Conservation (phyloP, 176 grass and related monocot genomes). For the Bonia amplexicaulis region DNA sequence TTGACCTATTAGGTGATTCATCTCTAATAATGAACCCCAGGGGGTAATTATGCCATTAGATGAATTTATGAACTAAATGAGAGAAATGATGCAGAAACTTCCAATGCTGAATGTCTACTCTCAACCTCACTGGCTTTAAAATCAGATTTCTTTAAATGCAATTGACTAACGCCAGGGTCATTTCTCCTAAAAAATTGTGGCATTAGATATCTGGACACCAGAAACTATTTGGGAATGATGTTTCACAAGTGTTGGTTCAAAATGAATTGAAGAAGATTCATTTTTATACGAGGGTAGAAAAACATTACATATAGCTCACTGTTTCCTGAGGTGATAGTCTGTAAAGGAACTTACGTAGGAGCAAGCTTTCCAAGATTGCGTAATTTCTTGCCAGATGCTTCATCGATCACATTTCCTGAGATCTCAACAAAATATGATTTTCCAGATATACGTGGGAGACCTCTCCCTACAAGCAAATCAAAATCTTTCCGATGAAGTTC, state of each 20-base stretch:
- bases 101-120: not conserved
- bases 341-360: conserved; percentile 73
- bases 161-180: not conserved
- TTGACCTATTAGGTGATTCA: not conserved
- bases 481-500: conserved; percentile 93
- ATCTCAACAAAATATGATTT: conserved; percentile 74
- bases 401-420: conserved; percentile 67
- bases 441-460: conserved; percentile 49
- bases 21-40: not conserved
- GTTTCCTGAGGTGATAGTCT: not conserved
- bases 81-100: not conserved
- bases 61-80: not conserved
- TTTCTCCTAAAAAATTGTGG: not conserved
- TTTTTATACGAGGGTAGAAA: not conserved
- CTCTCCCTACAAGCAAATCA: conserved; percentile 71
- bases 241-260: not conserved
- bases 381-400: conserved; percentile 45
- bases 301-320: not conserved
- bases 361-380: conserved; percentile 82
- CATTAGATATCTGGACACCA: not conserved
- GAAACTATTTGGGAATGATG: not conserved
- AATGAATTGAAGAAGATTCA: not conserved
- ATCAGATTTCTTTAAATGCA: not conserved
- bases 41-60: not conserved
- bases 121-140: not conserved